These are phyloP conservation scores for Fusarium mangiferae DNA, from an alignment of 2,329 filamentous ascomycete species.

Conservation along the genomic window DNA sequence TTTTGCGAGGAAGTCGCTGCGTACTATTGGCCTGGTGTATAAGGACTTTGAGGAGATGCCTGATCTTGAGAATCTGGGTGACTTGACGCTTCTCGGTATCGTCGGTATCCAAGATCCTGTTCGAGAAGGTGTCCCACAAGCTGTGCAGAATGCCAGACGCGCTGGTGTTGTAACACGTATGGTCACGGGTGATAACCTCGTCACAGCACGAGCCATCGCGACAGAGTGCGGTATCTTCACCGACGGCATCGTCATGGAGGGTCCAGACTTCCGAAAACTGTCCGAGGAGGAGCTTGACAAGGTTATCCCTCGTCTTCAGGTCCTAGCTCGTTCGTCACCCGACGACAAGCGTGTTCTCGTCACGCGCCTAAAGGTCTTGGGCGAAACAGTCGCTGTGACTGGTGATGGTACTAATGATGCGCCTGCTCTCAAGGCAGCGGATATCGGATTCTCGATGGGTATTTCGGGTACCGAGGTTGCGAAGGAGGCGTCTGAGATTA, in stretches of 20 bases:
- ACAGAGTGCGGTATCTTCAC: constrained; percentile 80
- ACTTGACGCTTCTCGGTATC: constrained; percentile 72
- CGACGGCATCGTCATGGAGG: constrained; percentile 79
- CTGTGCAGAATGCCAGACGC: constrained; percentile 76
- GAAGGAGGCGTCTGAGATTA: constrained; percentile 86
- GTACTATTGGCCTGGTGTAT: constrained; percentile 86
- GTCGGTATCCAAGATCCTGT: constrained; percentile 85
- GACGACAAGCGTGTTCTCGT: constrained; percentile 82
- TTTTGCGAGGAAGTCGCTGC: constrained; percentile 82
- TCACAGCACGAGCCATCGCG: constrained; percentile 82
- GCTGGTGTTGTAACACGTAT: constrained; percentile 85
- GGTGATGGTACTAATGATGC: constrained; percentile 88
- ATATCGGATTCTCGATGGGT: constrained; percentile 88
- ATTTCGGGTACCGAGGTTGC: constrained; percentile 85
- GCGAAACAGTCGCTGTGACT: constrained; percentile 83
- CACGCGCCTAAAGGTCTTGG: constrained; percentile 74
- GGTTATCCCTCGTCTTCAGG: constrained; percentile 74
- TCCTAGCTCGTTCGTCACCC: constrained; percentile 78
- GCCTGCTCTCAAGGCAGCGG: constrained; percentile 81
- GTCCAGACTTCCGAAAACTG: constrained; percentile 79
- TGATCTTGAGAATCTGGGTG: constrained; percentile 65
- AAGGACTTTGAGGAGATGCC: constrained; percentile 75
- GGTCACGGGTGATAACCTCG: constrained; percentile 85
- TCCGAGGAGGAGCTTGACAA: constrained; percentile 71
- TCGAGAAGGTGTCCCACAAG: constrained; percentile 76